Conservation (phyloP, 2,329 filamentous ascomycete genomes). For the Alternaria panax region DNA sequence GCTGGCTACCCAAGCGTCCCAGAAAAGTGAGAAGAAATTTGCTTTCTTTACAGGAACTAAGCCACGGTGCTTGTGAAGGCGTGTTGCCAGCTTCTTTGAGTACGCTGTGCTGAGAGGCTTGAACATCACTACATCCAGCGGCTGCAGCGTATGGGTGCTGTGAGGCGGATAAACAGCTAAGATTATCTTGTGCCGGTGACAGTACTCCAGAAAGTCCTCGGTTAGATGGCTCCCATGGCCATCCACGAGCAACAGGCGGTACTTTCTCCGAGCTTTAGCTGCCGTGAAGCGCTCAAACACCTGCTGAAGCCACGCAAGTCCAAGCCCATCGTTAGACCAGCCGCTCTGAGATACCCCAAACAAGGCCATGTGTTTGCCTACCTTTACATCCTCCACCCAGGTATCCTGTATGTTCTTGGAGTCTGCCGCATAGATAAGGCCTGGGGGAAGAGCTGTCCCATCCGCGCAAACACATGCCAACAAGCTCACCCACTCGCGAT, state of each 20-base stretch:
- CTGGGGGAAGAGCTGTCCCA: not conserved
- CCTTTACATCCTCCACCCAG: no score
- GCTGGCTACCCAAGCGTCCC: not conserved
- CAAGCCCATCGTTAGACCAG: not conserved
- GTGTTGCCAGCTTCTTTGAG: not conserved
- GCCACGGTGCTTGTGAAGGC: no score
- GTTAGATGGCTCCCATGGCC: not conserved
- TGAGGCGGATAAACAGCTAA: not conserved
- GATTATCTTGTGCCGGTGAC: not conserved
- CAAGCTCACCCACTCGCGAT: not conserved
- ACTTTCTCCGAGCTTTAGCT: not conserved
- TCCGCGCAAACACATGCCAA: slow-evolving; percentile 4
- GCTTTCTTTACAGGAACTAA: not conserved
- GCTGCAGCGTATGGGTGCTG: not conserved
- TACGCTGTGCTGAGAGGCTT: not conserved
- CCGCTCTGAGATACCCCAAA: not conserved
- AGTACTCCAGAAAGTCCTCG: not conserved
- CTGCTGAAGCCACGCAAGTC: not conserved
- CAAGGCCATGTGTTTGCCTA: no score
- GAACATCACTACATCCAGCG: not conserved
- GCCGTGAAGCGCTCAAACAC: not conserved
- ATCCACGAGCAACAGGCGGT: not conserved
- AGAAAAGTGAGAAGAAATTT: not conserved
- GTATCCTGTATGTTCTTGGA: no score
- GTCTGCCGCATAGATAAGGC: not conserved